A percentile compares a stretch with the other conserved stretches of the same genome.
These are phyloP conservation scores for Teunomyces pallodes DNA, from an alignment of 805 yeast genomes.

Conservation along the genomic window DNA sequence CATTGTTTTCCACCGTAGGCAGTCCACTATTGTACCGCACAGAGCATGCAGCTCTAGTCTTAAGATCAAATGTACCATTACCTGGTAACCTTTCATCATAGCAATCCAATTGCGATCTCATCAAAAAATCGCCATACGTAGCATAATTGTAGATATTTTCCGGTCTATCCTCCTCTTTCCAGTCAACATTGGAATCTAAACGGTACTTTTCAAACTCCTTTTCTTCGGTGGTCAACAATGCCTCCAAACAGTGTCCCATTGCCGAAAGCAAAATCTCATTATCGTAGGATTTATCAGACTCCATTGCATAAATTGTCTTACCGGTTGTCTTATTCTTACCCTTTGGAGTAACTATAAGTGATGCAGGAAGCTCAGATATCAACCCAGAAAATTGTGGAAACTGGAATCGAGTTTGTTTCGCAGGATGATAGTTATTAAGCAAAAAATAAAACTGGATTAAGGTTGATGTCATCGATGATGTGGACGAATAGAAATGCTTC, in stretches of 20 bases:
- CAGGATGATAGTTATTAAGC: slow-evolving; percentile 44
- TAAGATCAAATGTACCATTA: slow-evolving; percentile 86
- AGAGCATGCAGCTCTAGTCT: slow-evolving; percentile 87
- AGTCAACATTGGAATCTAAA: slow-evolving; percentile 4
- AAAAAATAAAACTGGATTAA: slow-evolving; percentile 73
- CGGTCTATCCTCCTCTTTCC: slow-evolving; percentile 13
- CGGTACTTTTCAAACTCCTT: slow-evolving; percentile 44
- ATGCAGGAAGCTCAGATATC: slow-evolving; percentile 36
- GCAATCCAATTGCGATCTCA: slow-evolving; percentile 92
- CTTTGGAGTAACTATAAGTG: slow-evolving; percentile 54
- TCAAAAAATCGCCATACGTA: slow-evolving; percentile 59
- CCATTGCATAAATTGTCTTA: slow-evolving; percentile 54
- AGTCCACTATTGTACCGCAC: slow-evolving; percentile 74
- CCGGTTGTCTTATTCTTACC: slow-evolving; percentile 24
- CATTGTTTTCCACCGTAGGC: slow-evolving; percentile 52
- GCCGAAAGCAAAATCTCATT: slow-evolving; percentile 65
- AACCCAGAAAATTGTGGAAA: slow-evolving; percentile 15
- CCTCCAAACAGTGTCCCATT: slow-evolving; percentile 79
- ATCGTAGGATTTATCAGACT: slow-evolving; percentile 65
- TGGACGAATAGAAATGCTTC: slow-evolving; percentile 65
- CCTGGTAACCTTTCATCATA: slow-evolving; percentile 76
- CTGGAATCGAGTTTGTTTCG: slow-evolving; percentile 22
- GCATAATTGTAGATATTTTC: slow-evolving; percentile 67
- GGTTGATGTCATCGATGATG: slow-evolving; percentile 81
- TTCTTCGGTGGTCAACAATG: slow-evolving; percentile 61